A percentile compares a stretch with the other conserved stretches of the same genome.
These are phyloP conservation scores for Mytilinidion resinicola DNA, from an alignment of 495 filamentous ascomycete species.

Conservation along the genomic window DNA sequence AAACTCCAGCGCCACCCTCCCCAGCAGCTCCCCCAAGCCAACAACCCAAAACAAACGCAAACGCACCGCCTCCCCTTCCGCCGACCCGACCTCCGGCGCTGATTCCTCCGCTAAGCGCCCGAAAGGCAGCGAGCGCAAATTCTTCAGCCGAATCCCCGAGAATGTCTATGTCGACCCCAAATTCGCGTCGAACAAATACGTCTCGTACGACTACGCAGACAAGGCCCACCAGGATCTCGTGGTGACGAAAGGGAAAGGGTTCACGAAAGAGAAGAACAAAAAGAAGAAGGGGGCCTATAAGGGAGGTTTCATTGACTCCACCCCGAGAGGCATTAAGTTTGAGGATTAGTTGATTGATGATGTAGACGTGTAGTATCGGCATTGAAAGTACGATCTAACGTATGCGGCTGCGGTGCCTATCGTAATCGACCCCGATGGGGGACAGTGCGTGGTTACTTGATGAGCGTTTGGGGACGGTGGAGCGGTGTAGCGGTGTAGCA, in stretches of 20 bases:
- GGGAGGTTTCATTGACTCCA: slow-evolving; percentile 30
- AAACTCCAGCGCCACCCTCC: slow-evolving; percentile 32
- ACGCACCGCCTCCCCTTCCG: slow-evolving; percentile 34
- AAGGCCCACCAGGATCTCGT: slow-evolving; percentile 79
- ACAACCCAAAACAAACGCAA: slow-evolving; percentile 21
- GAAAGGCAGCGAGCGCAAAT: slow-evolving; percentile 12
- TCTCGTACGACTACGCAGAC: slow-evolving; percentile 80
- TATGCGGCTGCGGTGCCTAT: too few relatives aligned
- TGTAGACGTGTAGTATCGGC: too few relatives aligned
- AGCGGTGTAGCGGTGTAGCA: too few relatives aligned
- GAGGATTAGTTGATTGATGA: slow-evolving; percentile 49
- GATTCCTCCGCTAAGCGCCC: background rate
- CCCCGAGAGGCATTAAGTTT: slow-evolving; percentile 76
- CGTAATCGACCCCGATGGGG: too few relatives aligned
- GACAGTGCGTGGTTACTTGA: too few relatives aligned
- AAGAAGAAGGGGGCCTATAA: slow-evolving; percentile 63
- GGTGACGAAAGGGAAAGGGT: slow-evolving; percentile 89
- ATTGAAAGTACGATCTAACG: too few relatives aligned
- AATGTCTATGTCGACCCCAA: slow-evolving; percentile 54
- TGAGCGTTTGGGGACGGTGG: too few relatives aligned
- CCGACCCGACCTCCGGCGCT: background rate
- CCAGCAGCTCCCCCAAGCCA: slow-evolving; percentile 11
- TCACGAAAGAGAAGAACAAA: slow-evolving; percentile 99
- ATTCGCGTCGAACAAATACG: slow-evolving; percentile 63
- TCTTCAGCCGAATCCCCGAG: slow-evolving; percentile 52